Base-by-base conservation (phyloP, 1,139 yeast species). In the Yamadazyma trypodendri region DNA sequence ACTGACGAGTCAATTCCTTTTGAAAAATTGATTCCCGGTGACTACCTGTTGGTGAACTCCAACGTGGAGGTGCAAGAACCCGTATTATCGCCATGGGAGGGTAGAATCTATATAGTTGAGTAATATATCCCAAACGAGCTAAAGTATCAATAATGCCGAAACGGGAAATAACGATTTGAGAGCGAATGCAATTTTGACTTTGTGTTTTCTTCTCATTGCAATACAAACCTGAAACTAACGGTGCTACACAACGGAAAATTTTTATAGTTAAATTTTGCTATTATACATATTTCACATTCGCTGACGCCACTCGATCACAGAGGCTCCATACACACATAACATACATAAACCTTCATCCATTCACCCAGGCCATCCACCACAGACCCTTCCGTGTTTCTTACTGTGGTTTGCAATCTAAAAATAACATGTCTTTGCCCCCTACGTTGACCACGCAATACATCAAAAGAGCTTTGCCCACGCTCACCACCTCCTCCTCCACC, bases 21-120 rank as follows among this genome's bases (percentile, higher is more conserved):
- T 40, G 54, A 60, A 35, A 52, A 56, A 38, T 49, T 56, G 21
- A 45, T 58, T 25, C 61, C 56, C 5, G 69, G 67, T 11, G 52
- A 57, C 24, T 36, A 25, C 24, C 32, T 33, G 18, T 56, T 69
- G 50, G 42, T 64, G 17, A 54, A 57, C 38, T 38, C 65, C 23
- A 66, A 67, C 43, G 61, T 49, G 21, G 41, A 47, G 16, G 55
- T 51, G n/a, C 56, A 47, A 14, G 53, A 42, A 2, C 38, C 42
- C 2, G 21, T 17, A 10, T 63, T 68, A 43, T 40, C 56, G 13
- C 68, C 72, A 23, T 68, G 60, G 49, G 74, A 68, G 52, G 70
- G 70, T 17, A 58, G 73, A 45, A 47, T 65, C 20, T 68, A 66
- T 32, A 27, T 46, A 10, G 49, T 46, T 27, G 32, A 41, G 6